Evolutionary conservation across 1,284 basidiomycete species (phyloP), one percentile per base, ranked within the genome.

Genomic region (Ustilago nuda): DNA sequence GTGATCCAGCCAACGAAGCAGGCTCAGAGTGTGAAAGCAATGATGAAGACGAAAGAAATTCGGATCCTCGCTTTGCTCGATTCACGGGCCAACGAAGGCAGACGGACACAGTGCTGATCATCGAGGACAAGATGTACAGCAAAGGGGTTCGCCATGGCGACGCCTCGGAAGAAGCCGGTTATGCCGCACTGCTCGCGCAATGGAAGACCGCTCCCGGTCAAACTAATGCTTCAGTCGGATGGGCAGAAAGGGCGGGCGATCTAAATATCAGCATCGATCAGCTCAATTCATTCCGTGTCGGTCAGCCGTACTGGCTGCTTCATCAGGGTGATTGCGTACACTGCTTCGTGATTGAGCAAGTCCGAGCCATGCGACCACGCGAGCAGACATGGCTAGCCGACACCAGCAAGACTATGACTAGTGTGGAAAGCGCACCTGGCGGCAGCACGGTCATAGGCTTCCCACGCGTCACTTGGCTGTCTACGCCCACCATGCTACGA

Each of bases 291-390:
- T 17, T 76, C 8, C 66, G 74, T 6, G 50, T 68, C 4, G 74
- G 74, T 11, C 66, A 72, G 53, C 74, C 74, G 3, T 76, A 72
- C 50, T 76, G 74, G 74, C 7, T 76, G 50, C 63, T 76, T 7
- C 74, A 76, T 33, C 74, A 76, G 30, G 74, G 74, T 33, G 74
- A 72, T 23, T 76, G 74, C 41, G 57, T 65, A 1, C 74, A 76
- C 17, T 62, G 62, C 52, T 70, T 76, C 30, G 61, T 69, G n/a
- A 36, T 76, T 41, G 74, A 76, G 39, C 56, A 69, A 54, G 43
- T 76, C 0, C 62, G 74, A 19, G 66, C 62, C 5, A 39, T 76
- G n/a, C 74, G 69, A 9, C 74, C 74, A 7, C 45, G 53, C 59
- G 73, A 76, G 23, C 30, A 66, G 19, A n/a, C 1, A 15, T 27